A percentile compares a stretch with the other conserved stretches of the same genome.
Conservation (phyloP, 768 basidiomycete species). For the Boletus rubroflammeus region DNA sequence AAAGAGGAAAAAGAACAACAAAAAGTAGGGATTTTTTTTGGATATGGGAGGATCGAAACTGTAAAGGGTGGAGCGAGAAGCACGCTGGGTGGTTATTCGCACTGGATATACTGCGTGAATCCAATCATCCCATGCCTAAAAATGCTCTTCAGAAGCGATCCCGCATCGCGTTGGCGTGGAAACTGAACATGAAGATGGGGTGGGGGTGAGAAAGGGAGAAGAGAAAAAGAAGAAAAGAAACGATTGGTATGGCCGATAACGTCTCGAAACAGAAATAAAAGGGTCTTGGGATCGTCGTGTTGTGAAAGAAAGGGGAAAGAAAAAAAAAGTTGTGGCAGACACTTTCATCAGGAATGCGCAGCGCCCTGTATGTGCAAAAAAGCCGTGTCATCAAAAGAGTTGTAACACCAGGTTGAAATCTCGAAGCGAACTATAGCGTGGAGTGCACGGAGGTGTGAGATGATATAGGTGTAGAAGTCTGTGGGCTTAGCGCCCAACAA, state of each 20-base stretch:
- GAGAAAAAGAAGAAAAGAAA: not conserved
- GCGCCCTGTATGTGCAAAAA: conserved; percentile 26
- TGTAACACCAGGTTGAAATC: conserved; percentile 25
- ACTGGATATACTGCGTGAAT: conserved; percentile 7
- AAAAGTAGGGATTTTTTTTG: not conserved
- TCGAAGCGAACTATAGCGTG: conserved; percentile 19
- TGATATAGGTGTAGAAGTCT: conserved; percentile 25
- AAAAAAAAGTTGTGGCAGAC: conserved; percentile 8
- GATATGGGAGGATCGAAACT: not conserved
- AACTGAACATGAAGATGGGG: not conserved
- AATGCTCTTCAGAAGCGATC: conserved; percentile 8
- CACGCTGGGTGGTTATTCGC: not conserved
- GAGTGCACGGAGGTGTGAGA: conserved; percentile 11
- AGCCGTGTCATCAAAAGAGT: conserved; percentile 18
- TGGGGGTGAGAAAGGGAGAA: not conserved
- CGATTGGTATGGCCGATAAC: conserved; percentile 21
- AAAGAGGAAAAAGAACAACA: conserved; percentile 16
- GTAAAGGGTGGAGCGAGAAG: not conserved
- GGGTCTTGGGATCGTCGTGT: not conserved
- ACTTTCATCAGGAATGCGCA: conserved; percentile 31
- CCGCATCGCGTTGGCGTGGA: conserved; percentile 10
- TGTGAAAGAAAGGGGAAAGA: not conserved
- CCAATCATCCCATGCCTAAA: conserved; percentile 8
- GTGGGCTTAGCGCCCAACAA: conserved; percentile 30
- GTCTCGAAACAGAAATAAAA: conserved; percentile 6